phyloP scores from a whole-genome alignment of 2,329 filamentous ascomycete genomes.

The Lecanosticta acicola region DNA sequence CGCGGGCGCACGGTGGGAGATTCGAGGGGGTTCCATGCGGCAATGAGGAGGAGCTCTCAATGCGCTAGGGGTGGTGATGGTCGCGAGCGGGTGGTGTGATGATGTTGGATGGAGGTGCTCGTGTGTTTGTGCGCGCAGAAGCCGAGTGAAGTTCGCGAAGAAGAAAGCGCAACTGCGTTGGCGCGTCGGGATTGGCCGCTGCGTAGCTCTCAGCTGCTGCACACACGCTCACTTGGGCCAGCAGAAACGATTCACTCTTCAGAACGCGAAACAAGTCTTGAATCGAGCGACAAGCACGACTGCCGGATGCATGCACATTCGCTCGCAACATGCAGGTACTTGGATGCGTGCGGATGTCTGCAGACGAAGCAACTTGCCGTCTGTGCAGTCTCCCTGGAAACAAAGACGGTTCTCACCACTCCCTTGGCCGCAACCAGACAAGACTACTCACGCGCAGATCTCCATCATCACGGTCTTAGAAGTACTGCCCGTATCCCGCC shows the following conservation, averaged over 20 bases:
- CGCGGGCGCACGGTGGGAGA: conserved; percentile 13
- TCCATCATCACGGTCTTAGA: too few relatives aligned
- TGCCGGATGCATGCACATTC: background rate
- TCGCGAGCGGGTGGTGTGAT: background rate
- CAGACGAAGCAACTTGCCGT: background rate
- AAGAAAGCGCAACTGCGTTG: background rate
- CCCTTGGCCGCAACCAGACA: background rate
- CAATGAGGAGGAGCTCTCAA: background rate
- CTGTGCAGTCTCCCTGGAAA: background rate
- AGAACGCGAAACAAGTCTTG: too few relatives aligned
- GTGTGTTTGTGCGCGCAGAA: background rate
- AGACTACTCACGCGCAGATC: too few relatives aligned
- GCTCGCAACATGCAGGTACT: background rate
- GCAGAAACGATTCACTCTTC: too few relatives aligned
- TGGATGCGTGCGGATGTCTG: background rate
- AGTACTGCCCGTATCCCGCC: too few relatives aligned
- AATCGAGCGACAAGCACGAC: too few relatives aligned
- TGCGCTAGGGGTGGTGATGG: background rate
- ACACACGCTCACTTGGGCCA: too few relatives aligned
- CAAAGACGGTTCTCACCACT: background rate
- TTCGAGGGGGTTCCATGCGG: conserved; percentile 17
- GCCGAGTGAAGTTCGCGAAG: background rate
- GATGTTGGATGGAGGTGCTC: background rate
- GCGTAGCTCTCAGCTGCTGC: background rate
- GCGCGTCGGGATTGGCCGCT: background rate